These are phyloP conservation scores for Phaeomoniella chlamydospora DNA, from an alignment of 2,329 filamentous ascomycete genomes.

Conservation along the genomic window DNA sequence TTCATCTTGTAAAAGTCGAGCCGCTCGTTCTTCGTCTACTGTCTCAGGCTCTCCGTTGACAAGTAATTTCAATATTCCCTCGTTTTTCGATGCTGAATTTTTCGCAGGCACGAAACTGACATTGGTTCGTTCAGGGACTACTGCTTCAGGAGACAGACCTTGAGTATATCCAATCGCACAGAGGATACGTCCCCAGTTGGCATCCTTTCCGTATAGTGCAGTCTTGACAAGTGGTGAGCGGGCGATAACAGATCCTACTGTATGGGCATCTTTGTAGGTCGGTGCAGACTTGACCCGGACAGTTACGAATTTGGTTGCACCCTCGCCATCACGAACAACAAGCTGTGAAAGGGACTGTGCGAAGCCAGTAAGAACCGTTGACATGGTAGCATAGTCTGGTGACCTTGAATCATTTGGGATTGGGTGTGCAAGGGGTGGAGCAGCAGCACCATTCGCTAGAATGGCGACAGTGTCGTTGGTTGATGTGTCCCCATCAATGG, in stretches of 20 bases:
- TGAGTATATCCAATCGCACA: conserved; percentile 79
- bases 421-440: conserved; percentile 45
- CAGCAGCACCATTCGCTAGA: conserved; percentile 88
- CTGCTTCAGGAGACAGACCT: conserved; percentile 18
- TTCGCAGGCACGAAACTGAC: conserved; percentile 48
- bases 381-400: conserved; percentile 56
- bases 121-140: conserved; percentile 41
- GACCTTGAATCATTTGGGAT: conserved; percentile 20
- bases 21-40: conserved; percentile 46
- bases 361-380: conserved; percentile 58
- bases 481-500: conserved; percentile 90
- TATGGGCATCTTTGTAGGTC: conserved; percentile 55
- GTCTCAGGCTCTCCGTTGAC: conserved; percentile 47
- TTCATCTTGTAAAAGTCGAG: conserved; percentile 44
- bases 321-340: conserved; percentile 89
- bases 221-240: conserved; percentile 92
- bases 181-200: conserved; percentile 95
- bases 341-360: conserved; percentile 76
- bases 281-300: conserved; percentile 67
- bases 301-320: conserved; percentile 95
- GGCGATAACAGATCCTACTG: conserved; percentile 77
- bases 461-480: conserved; percentile 94
- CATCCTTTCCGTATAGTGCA: conserved; percentile 88
- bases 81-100: conserved; percentile 26
- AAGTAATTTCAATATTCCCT: conserved; percentile 37